Evolutionary conservation across 352 stramenopile genomes (phyloP), one percentile per base, ranked within the genome.

Genomic region (Globisporangium nunn): DNA sequence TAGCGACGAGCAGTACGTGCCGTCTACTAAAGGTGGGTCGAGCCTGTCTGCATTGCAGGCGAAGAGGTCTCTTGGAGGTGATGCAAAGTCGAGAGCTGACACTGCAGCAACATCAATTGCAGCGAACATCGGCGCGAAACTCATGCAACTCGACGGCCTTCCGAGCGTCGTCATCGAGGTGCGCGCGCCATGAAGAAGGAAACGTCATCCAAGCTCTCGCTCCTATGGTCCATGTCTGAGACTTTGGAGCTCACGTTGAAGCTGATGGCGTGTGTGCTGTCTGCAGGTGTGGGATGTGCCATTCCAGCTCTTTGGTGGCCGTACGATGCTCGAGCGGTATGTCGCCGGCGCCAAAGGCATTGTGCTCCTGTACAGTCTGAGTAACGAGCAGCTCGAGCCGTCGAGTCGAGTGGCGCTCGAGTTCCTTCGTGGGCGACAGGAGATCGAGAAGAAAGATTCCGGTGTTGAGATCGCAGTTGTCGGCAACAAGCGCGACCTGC

Each of bases 281-380:
- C 11, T 5, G 3, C 23, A 88, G 75, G 53, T 88, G 0, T 88
- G 78, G 75, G 78, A 88, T 54, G 65, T 87, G 6, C 78, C 75
- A n/a, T 64, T 68, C 14, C 64, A 72, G 53, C 66, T 77, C 50
- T 88, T 74, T 52, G 62, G 65, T 0, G 74, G 78, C 14, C 56
- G 65, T n/a, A 51, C 39, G 28, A 84, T 88, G 58, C 62, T 75
- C 43, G 54, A 72, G 11, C 71, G 59, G 7, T 88, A 88, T 28
- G 46, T 88, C 17, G 14, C 50, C 18, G 52, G 61, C 4, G 47
- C 65, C 0, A 57, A 75, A 18, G 74, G 67, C 2, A 18, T 76
- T 3, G 29, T 84, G 28, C 48, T 88, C 14, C 58, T 88, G 14
- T 87, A 79, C 54, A 80, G 73, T 33, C 52, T 74, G 2, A 47